Conservation (phyloP, 1,284 basidiomycete genomes). For the Ganoderma meredithae region DNA sequence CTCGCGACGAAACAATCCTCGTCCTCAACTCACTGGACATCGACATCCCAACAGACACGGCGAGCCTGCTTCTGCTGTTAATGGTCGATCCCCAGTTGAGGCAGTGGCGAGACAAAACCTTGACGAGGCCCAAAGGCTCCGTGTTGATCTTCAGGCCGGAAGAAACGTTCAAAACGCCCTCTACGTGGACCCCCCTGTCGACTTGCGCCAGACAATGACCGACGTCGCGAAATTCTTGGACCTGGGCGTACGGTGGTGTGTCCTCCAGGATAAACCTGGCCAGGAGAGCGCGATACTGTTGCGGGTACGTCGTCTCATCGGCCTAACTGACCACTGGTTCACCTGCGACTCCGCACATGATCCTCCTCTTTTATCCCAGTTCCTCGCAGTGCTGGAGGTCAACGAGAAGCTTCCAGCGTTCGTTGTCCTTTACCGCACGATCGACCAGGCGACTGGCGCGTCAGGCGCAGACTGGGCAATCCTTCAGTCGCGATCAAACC, state of each 20-base stretch:
- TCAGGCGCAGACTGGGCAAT: conserved; percentile 29
- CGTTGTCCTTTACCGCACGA: conserved; percentile 39
- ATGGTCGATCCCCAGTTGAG: background rate
- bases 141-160: background rate
- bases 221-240: conserved; percentile 39
- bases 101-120: conserved; percentile 22
- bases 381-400: conserved; percentile 41
- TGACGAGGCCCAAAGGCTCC: conserved; percentile 13
- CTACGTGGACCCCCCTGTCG: conserved; percentile 43
- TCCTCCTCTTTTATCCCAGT: conserved; percentile 30
- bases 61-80: too few species aligned
- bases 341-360: background rate
- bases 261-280: conserved; percentile 37
- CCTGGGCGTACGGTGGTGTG: conserved; percentile 32
- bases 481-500: conserved; percentile 16
- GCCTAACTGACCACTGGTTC: background rate
- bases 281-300: conserved; percentile 38
- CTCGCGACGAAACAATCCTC: conserved; percentile 20
- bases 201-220: conserved; percentile 46
- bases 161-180: conserved; percentile 3
- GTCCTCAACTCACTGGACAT: conserved; percentile 35
- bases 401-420: conserved; percentile 43
- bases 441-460: conserved; percentile 30
- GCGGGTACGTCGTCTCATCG: conserved; percentile 35
- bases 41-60: conserved; percentile 37